Conservation (phyloP, 768 basidiomycete species). For the Termitomyces sp. region DNA sequence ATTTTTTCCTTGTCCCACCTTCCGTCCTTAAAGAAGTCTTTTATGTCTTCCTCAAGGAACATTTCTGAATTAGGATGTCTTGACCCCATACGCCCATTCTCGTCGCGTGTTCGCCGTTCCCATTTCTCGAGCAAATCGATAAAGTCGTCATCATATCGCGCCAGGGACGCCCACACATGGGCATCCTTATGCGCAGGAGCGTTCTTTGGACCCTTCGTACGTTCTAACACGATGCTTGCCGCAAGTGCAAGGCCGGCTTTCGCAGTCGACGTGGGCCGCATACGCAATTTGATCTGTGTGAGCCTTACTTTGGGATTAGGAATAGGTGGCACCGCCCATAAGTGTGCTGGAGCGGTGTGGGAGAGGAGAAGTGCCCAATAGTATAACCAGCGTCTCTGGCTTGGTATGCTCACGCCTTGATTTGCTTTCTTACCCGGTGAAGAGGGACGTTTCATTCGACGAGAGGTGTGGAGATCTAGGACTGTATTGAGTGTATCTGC, state of each 20-base stretch:
- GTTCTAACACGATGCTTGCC: constrained; percentile 48
- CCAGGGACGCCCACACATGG: constrained; percentile 66
- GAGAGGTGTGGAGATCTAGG: constrained; percentile 63
- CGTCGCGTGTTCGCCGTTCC: constrained; percentile 50
- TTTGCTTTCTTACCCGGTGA: constrained; percentile 26
- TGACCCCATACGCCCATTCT: constrained; percentile 30
- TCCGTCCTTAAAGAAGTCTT: constrained; percentile 42
- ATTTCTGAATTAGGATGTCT: constrained; percentile 27
- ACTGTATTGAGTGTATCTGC: constrained; percentile 45
- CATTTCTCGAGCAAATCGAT: constrained; percentile 57
- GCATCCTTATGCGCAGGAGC: constrained; percentile 18
- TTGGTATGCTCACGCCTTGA: constrained; percentile 75
- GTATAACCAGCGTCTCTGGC: constrained; percentile 71
- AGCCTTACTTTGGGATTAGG: constrained; percentile 45
- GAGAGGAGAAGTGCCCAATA: constrained; percentile 72
- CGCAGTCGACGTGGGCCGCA: constrained; percentile 49
- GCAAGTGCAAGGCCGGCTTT: constrained; percentile 50
- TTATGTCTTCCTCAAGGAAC: constrained; percentile 31
- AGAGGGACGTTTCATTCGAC: constrained; percentile 54
- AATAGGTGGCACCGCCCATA: constrained; percentile 33
- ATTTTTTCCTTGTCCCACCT: constrained; percentile 75
- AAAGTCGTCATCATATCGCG: constrained; percentile 74
- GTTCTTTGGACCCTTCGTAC: constrained; percentile 31
- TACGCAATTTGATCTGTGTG: constrained; percentile 51
- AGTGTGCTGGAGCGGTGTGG: constrained; percentile 43